phyloP scores from a whole-genome alignment of 371 early-diverging fungal genomes.

The Mortierella sp. region DNA sequence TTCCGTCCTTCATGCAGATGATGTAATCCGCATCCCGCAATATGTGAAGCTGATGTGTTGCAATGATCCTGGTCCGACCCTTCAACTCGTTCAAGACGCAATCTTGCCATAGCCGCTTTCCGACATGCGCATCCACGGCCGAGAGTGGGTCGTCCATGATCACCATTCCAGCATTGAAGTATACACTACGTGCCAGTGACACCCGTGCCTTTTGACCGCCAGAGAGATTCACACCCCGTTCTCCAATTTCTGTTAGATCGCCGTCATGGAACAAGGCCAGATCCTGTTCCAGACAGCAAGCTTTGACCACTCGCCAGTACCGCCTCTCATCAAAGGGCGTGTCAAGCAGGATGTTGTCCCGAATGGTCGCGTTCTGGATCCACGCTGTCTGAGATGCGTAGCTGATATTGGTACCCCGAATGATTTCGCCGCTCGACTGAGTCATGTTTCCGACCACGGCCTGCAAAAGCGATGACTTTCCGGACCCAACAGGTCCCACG shows the following conservation, averaged over 20 bases:
- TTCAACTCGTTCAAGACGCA: slow-evolving; percentile 53
- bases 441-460: slow-evolving; percentile 66
- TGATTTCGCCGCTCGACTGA: slow-evolving; percentile 8
- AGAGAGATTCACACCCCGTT: slow-evolving; percentile 87
- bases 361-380: slow-evolving; percentile 66
- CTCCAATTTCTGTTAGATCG: slow-evolving; percentile 93
- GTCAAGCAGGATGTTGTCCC: slow-evolving; percentile 70
- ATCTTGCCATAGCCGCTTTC: slow-evolving; percentile 59
- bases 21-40: slow-evolving; percentile 57
- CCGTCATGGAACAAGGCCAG: slow-evolving; percentile 74
- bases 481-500: slow-evolving; percentile 68
- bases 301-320: slow-evolving; percentile 61
- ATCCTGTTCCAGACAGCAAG: slow-evolving; percentile 71
- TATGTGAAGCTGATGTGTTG: slow-evolving; percentile 53
- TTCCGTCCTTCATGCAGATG: slow-evolving; percentile 64
- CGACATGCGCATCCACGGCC: slow-evolving; percentile 79
- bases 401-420: slow-evolving; percentile 38
- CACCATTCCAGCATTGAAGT: slow-evolving; percentile 66
- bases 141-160: slow-evolving; percentile 84
- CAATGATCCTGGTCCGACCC: slow-evolving; percentile 50
- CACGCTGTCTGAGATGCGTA: slow-evolving; percentile 63
- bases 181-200: slow-evolving; percentile 56
- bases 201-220: slow-evolving; percentile 90
- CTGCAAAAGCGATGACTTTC: slow-evolving; percentile 69
- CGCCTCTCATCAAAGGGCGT: slow-evolving; percentile 57